Conservation (phyloP, 768 basidiomycete genomes). For the Tulasnella sp. region DNA sequence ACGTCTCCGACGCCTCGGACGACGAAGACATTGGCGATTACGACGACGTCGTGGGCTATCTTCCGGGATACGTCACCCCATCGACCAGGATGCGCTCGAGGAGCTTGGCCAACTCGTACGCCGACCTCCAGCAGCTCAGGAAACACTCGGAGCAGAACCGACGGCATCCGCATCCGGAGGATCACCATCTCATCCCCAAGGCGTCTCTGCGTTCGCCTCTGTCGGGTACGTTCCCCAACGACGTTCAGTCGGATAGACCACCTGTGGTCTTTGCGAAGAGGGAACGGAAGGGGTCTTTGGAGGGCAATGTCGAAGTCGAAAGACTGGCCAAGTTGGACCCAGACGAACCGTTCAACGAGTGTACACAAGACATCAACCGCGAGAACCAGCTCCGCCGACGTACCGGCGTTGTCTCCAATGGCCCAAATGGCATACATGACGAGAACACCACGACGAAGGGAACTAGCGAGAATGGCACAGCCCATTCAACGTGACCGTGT, state of each 20-base stretch:
- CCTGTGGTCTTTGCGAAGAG: conserved; percentile 34
- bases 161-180: conserved; percentile 1
- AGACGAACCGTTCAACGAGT: conserved; percentile 46
- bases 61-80: conserved; percentile 40
- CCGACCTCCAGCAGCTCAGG: conserved; percentile 60
- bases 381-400: conserved; percentile 30
- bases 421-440: not conserved
- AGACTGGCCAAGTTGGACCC: conserved; percentile 49
- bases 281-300: conserved; percentile 49
- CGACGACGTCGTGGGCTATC: conserved; percentile 67
- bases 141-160: conserved; percentile 4
- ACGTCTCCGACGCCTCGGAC: conserved; percentile 66
- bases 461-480: too few relatives aligned
- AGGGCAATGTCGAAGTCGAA: conserved; percentile 49
- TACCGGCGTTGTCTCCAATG: not conserved
- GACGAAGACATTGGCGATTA: conserved; percentile 67
- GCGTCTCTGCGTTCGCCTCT: conserved; percentile 20
- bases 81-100: conserved; percentile 31
- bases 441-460: too few relatives aligned
- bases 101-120: conserved; percentile 62
- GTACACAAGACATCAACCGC: conserved; percentile 53
- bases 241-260: conserved; percentile 28
- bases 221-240: conserved; percentile 20
- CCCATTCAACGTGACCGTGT: too few relatives aligned
- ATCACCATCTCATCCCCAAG: not conserved